Percentiles rank a stretch among this genome's conserved stretches.
These are phyloP conservation scores for Xylaria multiplex DNA, from an alignment of 2,329 filamentous ascomycete species.

Conservation along the genomic window DNA sequence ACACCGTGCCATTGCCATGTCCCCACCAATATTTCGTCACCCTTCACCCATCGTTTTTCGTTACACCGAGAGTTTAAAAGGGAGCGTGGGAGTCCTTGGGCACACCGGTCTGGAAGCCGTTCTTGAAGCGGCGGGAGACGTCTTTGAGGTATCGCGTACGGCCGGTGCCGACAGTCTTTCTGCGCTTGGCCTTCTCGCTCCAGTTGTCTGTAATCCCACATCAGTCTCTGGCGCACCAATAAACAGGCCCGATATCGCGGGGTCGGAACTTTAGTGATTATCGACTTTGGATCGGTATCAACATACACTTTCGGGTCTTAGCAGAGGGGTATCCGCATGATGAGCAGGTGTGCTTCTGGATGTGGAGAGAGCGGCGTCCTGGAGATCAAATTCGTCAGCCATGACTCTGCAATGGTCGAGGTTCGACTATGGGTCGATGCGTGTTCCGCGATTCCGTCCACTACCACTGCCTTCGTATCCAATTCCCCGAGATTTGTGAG, in stretches of 20 bases:
- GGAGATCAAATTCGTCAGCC: conserved; percentile 33
- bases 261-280: conserved; percentile 35
- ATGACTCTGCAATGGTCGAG: not conserved
- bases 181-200: conserved; percentile 99
- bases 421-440: conserved; percentile 9
- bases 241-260: conserved; percentile 7
- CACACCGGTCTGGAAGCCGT: conserved; percentile 92
- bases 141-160: conserved; percentile 95
- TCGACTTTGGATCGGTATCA: conserved; percentile 20
- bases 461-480: conserved; percentile 10
- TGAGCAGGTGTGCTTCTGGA: conserved; percentile 99
- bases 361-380: conserved; percentile 97
- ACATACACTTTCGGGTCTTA: conserved; percentile 98
- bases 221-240: conserved; percentile 26
- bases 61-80: conserved; percentile 39
- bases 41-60: conserved; percentile 50
- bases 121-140: conserved; percentile 93
- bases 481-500: conserved; percentile 10
- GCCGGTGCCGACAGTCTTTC: conserved; percentile 98
- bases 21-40: conserved; percentile 46
- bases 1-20: conserved; percentile 51
- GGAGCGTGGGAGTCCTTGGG: conserved; percentile 78
- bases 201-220: conserved; percentile 81
- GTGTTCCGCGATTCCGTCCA: conserved; percentile 22
- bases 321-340: conserved; percentile 96